Evolutionary conservation across 31 red algal genomes (phyloP).

Genomic region (Porphyra umbilicalis): DNA sequence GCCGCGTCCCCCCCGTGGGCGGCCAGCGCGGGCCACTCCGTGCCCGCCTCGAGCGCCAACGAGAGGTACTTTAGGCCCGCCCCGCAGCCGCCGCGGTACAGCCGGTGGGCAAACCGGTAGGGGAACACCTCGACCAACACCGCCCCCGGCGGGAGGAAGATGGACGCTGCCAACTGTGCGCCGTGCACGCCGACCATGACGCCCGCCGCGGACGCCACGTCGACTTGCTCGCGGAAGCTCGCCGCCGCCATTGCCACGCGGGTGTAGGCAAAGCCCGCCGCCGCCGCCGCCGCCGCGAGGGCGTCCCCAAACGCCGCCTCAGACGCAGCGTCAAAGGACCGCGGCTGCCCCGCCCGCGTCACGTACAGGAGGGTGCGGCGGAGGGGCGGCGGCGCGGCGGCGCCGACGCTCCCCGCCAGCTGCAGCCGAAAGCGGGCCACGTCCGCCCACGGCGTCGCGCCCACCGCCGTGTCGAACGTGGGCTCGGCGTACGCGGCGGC

Average conservation of each 20-base stretch:
- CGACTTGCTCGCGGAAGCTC: constrained; percentile 42
- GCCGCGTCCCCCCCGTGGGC: constrained; percentile 6
- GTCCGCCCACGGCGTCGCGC: constrained; percentile 1
- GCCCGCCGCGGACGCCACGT: constrained; percentile 16
- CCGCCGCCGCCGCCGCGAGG: constrained; percentile 1
- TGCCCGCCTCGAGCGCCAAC: constrained; percentile 8
- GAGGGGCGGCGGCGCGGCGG: neutral
- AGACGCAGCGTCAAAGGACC: constrained; percentile 13
- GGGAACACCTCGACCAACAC: constrained; percentile 56
- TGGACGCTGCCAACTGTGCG: constrained; percentile 33
- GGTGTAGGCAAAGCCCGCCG: constrained; percentile 6
- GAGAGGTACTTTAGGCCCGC: constrained; percentile 26
- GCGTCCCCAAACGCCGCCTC: constrained; percentile 7
- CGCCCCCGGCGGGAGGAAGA: constrained; percentile 34
- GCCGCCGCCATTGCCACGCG: constrained; percentile 15
- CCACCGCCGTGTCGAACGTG: neutral
- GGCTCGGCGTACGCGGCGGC: constrained; percentile 1
- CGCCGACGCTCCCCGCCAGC: constrained; percentile 9
- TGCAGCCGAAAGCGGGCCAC: constrained; percentile 11
- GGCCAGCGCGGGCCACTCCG: constrained; percentile 6
- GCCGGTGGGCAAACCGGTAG: constrained; percentile 22
- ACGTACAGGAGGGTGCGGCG: constrained; percentile 27
- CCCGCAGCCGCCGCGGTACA: constrained; percentile 45
- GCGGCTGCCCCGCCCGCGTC: constrained; percentile 15
- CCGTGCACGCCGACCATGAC: constrained; percentile 72